Evolutionary conservation across 257 asterid genomes (phyloP).

Genomic region (Rhazya stricta): DNA sequence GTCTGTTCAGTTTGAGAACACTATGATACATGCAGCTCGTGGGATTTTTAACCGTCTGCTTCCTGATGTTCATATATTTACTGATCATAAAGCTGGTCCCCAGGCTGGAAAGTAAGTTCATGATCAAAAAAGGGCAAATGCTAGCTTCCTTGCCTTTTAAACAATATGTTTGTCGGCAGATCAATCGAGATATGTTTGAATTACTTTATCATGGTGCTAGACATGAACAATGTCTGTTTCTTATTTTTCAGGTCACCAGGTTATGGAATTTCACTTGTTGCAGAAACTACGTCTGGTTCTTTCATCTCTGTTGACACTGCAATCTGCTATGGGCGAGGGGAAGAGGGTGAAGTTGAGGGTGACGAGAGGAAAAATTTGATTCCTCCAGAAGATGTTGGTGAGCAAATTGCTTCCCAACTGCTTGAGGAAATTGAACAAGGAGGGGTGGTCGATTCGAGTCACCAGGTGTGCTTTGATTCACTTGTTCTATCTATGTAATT

Average conservation of each 20-base stretch:
- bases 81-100: constrained; percentile 79
- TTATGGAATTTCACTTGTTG: constrained; percentile 76
- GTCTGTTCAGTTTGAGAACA: constrained; percentile 68
- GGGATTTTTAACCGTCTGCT: constrained; percentile 70
- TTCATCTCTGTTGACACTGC: constrained; percentile 68
- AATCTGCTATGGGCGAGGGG: constrained; percentile 43
- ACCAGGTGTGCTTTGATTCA: constrained; percentile 50
- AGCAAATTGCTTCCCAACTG: constrained; percentile 53
- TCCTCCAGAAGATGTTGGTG: constrained; percentile 69
- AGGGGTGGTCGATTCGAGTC: constrained; percentile 96
- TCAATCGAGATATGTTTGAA: not conserved
- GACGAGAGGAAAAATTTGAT: constrained; percentile 46
- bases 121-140: not conserved
- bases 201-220: not conserved
- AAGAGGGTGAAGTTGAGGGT: constrained; percentile 47
- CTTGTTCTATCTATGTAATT: not conserved
- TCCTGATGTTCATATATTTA: constrained; percentile 73
- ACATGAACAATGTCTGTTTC: not conserved
- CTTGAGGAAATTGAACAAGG: constrained; percentile 80
- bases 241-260: constrained; percentile 71
- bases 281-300: constrained; percentile 89
- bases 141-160: not conserved
- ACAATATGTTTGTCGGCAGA: not conserved
- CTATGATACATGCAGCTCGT: constrained; percentile 83
- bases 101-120: constrained; percentile 73